Conservation (phyloP, 2,329 filamentous ascomycete species). For the Cercospora sesami region DNA sequence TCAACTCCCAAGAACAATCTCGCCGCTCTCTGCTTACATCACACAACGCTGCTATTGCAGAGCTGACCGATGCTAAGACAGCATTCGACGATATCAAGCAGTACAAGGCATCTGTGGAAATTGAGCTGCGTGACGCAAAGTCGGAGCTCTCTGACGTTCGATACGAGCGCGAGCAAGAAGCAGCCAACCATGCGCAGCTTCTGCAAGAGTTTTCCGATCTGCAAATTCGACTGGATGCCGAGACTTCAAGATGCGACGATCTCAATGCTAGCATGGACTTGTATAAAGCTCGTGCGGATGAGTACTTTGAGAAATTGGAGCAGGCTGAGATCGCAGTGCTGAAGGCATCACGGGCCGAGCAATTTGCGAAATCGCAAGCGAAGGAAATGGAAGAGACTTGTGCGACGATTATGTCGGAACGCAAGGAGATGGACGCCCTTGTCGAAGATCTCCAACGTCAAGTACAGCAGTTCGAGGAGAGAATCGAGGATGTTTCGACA, state of each 20-base stretch:
- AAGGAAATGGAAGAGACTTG: conserved; percentile 89
- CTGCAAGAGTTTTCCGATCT: conserved; percentile 90
- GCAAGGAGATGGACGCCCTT: conserved; percentile 81
- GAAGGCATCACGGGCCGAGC: conserved; percentile 86
- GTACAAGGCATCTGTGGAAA: conserved; percentile 73
- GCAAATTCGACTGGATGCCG: conserved; percentile 87
- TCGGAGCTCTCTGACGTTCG: conserved; percentile 82
- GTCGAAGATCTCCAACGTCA: conserved; percentile 90
- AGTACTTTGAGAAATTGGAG: conserved; percentile 96
- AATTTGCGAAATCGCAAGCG: conserved; percentile 87
- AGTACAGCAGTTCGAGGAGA: conserved; percentile 86
- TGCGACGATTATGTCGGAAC: conserved; percentile 85
- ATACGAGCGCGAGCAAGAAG: conserved; percentile 78
- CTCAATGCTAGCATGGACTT: conserved; percentile 78
- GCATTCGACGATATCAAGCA: conserved; percentile 86
- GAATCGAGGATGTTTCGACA: conserved; percentile 84
- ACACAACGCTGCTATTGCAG: conserved; percentile 81
- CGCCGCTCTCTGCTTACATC: conserved; percentile 76
- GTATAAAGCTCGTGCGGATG: conserved; percentile 89
- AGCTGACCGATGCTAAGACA: conserved; percentile 81
- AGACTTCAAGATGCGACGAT: conserved; percentile 80
- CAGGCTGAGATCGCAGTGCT: conserved; percentile 94
- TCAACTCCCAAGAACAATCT: conserved; percentile 90
- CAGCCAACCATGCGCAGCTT: conserved; percentile 81
- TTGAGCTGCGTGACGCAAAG: conserved; percentile 79